Evolutionary conservation across 805 yeast species (phyloP).

Genomic region (Kodamaea fukazawae): DNA sequence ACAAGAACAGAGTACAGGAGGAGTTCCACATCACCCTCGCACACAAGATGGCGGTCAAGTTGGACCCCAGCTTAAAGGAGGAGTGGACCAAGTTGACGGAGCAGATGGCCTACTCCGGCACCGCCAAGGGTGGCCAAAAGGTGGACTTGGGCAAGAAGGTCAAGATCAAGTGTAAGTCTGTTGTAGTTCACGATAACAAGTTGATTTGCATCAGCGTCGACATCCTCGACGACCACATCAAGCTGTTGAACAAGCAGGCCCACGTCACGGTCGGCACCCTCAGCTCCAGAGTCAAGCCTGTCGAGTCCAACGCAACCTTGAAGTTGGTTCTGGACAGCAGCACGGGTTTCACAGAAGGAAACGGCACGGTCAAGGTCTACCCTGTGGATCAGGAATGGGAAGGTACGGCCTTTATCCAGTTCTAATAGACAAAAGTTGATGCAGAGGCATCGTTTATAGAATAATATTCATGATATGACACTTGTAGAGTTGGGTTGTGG

Average conservation of each 20-base stretch:
- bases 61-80: slow-evolving; percentile 13
- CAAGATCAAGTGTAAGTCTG: slow-evolving; percentile 37
- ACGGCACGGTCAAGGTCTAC: too few species aligned
- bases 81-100: slow-evolving; percentile 18
- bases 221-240: slow-evolving; percentile 21
- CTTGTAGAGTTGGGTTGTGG: too few species aligned
- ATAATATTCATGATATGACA: too few species aligned
- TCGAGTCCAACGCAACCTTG: slow-evolving; percentile 45
- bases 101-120: slow-evolving; percentile 7
- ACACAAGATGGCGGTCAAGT: slow-evolving; percentile 33
- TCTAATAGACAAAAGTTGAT: too few species aligned
- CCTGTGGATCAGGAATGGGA: too few species aligned
- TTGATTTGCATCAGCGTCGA: slow-evolving; percentile 56
- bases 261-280: slow-evolving; percentile 77
- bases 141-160: slow-evolving; percentile 23
- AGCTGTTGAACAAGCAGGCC: slow-evolving; percentile 33
- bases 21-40: slow-evolving; percentile 68
- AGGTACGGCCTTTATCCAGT: too few species aligned
- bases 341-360: too few species aligned
- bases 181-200: slow-evolving; percentile 48
- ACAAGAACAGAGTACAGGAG: slow-evolving; percentile 41
- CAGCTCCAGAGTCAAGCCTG: slow-evolving; percentile 43
- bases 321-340: neutral
- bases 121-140: neutral
- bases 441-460: too few species aligned